phyloP scores from a whole-genome alignment of 2,329 filamentous ascomycete genomes.

The Pseudogymnoascus sp. region DNA sequence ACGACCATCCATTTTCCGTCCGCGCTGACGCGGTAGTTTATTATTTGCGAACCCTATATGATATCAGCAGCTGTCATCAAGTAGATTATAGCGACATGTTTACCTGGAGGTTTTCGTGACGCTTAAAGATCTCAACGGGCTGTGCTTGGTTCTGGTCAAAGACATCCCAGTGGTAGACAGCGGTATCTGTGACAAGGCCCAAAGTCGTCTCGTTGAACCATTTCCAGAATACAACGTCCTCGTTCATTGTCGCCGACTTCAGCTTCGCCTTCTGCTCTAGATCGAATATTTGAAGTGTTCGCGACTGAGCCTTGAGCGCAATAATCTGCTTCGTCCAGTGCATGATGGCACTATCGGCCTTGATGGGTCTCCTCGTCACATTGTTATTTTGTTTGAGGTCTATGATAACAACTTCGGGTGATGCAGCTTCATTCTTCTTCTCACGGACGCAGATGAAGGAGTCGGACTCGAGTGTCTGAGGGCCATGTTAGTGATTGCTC shows the following conservation, averaged over 20 bases:
- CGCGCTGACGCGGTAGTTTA: constrained; percentile 94
- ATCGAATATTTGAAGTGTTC: constrained; percentile 97
- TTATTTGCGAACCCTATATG: constrained; percentile 87
- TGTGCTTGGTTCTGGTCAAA: constrained; percentile 72
- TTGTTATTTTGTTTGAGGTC: constrained; percentile 97
- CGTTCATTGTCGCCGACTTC: constrained; percentile 92
- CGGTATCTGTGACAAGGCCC: constrained; percentile 81
- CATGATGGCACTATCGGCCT: constrained; percentile 99
- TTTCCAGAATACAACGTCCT: constrained; percentile 98
- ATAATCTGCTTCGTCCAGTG: constrained; percentile 96
- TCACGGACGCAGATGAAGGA: constrained; percentile 93
- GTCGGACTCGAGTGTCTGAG: constrained; percentile 93
- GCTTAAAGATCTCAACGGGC: constrained; percentile 88
- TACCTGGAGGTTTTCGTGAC: constrained; percentile 81
- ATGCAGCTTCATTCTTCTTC: constrained; percentile 74
- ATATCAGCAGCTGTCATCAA: constrained; percentile 16
- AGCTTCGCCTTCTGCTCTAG: constrained; percentile 87
- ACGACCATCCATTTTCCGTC: constrained; percentile 98
- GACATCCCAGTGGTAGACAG: constrained; percentile 97
- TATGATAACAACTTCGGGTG: constrained; percentile 92
- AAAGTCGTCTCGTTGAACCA: constrained; percentile 89
- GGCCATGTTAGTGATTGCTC: constrained; percentile 14
- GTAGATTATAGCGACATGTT: constrained; percentile 28
- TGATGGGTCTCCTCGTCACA: constrained; percentile 89
- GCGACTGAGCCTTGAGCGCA: constrained; percentile 85